These are phyloP conservation scores for Lasiodiplodia theobromae DNA, from an alignment of 2,329 filamentous ascomycete genomes.

Conservation along the genomic window DNA sequence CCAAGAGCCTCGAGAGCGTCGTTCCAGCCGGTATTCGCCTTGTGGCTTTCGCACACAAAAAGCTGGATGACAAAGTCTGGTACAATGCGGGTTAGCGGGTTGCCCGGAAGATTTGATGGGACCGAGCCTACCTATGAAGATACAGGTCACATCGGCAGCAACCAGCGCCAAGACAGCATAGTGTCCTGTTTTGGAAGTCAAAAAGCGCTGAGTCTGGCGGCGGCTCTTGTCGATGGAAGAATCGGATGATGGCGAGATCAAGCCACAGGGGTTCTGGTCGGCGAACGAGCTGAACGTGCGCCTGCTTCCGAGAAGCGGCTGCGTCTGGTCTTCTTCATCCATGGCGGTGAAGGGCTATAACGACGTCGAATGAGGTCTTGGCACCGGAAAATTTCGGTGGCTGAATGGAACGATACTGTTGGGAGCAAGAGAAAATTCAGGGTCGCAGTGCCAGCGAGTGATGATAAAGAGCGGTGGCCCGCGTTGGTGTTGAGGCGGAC, in stretches of 20 bases:
- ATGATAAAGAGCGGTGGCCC: not conserved
- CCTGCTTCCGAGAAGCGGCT: slow-evolving; percentile 26
- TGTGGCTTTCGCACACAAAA: slow-evolving; percentile 54
- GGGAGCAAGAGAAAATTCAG: not conserved
- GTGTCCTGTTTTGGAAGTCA: slow-evolving; percentile 58
- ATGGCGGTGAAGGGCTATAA: slow-evolving; percentile 3
- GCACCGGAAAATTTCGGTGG: not conserved
- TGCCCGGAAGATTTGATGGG: not conserved
- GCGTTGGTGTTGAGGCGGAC: slow-evolving; percentile 18
- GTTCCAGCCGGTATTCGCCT: slow-evolving; percentile 41
- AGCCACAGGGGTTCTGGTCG: not conserved
- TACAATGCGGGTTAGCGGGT: not conserved
- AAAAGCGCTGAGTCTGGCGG: slow-evolving; percentile 42
- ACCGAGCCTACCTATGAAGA: slow-evolving; percentile 51
- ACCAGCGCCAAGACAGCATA: slow-evolving; percentile 59
- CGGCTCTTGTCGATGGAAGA: slow-evolving; percentile 31
- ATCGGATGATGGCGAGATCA: slow-evolving; percentile 11
- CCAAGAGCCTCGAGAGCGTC: slow-evolving; percentile 55
- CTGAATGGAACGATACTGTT: not conserved
- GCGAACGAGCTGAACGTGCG: slow-evolving; percentile 12
- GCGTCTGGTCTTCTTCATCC: slow-evolving; percentile 20
- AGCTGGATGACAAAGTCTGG: slow-evolving; percentile 59
- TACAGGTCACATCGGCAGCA: slow-evolving; percentile 58
- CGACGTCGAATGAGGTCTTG: not conserved
- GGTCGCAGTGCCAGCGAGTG: not conserved